Evolutionary conservation across 106 monocot species (phyloP), one percentile per base, ranked within the genome.

Genomic region (Phalaenopsis equestris): DNA sequence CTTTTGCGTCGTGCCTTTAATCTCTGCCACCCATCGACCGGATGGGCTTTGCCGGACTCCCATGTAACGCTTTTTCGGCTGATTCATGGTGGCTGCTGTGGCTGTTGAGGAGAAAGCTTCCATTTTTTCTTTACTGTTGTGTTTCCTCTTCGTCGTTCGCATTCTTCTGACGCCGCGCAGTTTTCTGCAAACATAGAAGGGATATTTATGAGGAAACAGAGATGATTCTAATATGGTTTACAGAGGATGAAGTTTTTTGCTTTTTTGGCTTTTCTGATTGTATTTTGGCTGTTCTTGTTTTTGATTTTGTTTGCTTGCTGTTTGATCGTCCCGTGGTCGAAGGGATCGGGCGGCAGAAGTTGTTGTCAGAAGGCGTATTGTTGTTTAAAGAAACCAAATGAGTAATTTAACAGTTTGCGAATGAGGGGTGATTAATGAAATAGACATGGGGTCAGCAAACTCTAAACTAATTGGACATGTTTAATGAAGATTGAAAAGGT

Each of bases 11-110:
- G 82, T 82, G 46, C 67, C 82, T 61, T 82, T 82, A 45, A 82
- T 82, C 77, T 82, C 82, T 2, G 82, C 82, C 67, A 82, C 82
- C 82, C 82, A 82, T 11, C 82, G 61, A 7, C 82, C 82, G 8
- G 82, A 82, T 3, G 82, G 82, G 46, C 82, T 76, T 64, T 82
- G 82, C 47, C 82, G 76, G 18, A 82, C 82, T 10, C 82, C 82
- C 19, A 82, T 77, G 39, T 64, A 82, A 3, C 82, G 82, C 47
- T 82, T 82, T 45, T 49, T 17, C 1, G 43, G 41, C 16, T 75
- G 74, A 15, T 45, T n/a, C 12, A 21, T 39, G 72, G 72, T 39
- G 70, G 3, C 12, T 7, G 70, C 70, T 30, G 0, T 30, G 24
- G 70, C 36, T 41, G 2, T 30, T 41, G 72, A 52, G 52, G 52